Conservation (phyloP, 805 yeast genomes). For the Nakazawaea holstii region DNA sequence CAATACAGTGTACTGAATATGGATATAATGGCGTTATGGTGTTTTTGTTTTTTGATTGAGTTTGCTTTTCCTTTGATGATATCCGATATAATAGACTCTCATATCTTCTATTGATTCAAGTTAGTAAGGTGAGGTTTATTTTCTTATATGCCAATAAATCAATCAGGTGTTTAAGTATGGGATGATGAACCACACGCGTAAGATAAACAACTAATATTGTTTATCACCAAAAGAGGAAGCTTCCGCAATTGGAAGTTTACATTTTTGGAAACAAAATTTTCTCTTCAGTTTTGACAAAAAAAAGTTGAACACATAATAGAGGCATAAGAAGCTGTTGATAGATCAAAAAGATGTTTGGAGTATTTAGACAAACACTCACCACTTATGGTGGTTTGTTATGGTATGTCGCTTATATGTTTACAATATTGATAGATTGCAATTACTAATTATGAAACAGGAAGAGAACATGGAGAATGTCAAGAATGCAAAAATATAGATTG, state of each 20-base stretch:
- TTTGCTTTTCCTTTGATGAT: too few species aligned
- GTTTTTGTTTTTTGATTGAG: not conserved
- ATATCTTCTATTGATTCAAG: too few species aligned
- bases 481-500: conserved; percentile 76
- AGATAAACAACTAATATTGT: too few species aligned
- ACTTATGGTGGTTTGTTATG: conserved; percentile 72
- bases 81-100: not conserved
- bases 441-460: conserved; percentile 50
- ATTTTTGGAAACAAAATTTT: not conserved
- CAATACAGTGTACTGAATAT: too few species aligned
- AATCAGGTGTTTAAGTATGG: too few species aligned
- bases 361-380: conserved; percentile 56
- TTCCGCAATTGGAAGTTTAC: not conserved
- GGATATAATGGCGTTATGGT: too few species aligned
- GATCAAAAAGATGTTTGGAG: conserved; percentile 76
- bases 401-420: too few species aligned
- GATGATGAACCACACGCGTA: too few species aligned
- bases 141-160: too few species aligned
- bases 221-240: not conserved
- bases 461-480: conserved; percentile 72
- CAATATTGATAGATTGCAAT: too few species aligned
- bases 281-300: too few species aligned
- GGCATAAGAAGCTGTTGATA: not conserved
- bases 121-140: too few species aligned
- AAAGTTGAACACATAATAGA: not conserved